Conservation (phyloP, 2,329 filamentous ascomycete species). For the Teratosphaeria epicoccoides region DNA sequence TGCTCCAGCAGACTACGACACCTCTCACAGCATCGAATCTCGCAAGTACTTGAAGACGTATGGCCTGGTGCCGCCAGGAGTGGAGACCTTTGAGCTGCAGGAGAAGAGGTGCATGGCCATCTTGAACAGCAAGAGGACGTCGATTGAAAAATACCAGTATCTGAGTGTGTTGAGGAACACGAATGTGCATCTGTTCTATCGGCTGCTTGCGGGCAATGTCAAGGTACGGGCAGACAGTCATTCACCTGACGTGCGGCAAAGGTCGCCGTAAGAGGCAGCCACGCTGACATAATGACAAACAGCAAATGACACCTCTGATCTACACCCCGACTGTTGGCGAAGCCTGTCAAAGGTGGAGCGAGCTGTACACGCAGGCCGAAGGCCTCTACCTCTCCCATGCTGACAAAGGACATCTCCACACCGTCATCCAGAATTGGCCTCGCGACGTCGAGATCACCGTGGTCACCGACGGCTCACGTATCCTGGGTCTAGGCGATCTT, state of each 20-base stretch:
- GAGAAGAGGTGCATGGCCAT: conserved; percentile 55
- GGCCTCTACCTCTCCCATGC: conserved; percentile 91
- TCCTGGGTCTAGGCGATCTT: conserved; percentile 83
- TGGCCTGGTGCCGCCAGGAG: conserved; percentile 41
- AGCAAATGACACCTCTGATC: conserved; percentile 72
- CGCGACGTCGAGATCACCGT: conserved; percentile 92
- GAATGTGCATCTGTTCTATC: conserved; percentile 74
- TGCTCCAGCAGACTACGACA: conserved; percentile 34
- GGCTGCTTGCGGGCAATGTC: conserved; percentile 65
- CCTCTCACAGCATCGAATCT: conserved; percentile 38
- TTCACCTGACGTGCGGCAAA: not conserved
- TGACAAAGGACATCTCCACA: conserved; percentile 73
- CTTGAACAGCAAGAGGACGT: conserved; percentile 57
- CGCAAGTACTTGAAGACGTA: conserved; percentile 43
- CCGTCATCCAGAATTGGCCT: conserved; percentile 89
- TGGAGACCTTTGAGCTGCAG: conserved; percentile 42
- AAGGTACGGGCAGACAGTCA: conserved; percentile 32
- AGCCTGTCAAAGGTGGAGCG: conserved; percentile 91
- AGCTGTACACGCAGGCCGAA: conserved; percentile 89
- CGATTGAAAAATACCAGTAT: conserved; percentile 76
- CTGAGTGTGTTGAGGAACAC: conserved; percentile 63
- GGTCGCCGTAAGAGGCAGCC: conserved; percentile 1
- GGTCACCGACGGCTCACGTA: conserved; percentile 90
- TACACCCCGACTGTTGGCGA: conserved; percentile 90
- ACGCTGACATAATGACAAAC: conserved; percentile 11